Conservation (phyloP, 1,139 yeast species). For the Candida sp. region DNA sequence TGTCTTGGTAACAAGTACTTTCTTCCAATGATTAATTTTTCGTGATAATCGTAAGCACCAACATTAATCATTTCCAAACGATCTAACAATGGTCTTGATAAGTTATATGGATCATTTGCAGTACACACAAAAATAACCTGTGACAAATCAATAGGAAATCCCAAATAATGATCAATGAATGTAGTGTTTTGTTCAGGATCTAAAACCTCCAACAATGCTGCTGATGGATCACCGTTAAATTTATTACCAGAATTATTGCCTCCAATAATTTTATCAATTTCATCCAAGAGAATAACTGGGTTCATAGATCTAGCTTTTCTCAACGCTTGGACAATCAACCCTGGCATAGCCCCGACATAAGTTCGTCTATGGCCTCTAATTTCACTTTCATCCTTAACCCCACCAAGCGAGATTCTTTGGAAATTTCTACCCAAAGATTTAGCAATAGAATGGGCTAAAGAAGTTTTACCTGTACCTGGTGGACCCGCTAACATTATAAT, state of each 20-base stretch:
- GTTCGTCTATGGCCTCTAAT: slow-evolving; percentile 92
- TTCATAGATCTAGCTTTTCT: slow-evolving; percentile 79
- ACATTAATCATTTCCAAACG: slow-evolving; percentile 83
- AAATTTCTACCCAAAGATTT: slow-evolving; percentile 74
- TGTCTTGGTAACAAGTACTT: slow-evolving; percentile 80
- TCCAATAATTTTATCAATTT: slow-evolving; percentile 79
- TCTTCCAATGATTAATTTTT: slow-evolving; percentile 72
- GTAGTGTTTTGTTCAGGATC: slow-evolving; percentile 87
- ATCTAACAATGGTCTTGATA: slow-evolving; percentile 80
- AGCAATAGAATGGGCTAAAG: slow-evolving; percentile 85
- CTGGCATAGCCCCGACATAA: slow-evolving; percentile 94
- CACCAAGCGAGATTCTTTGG: slow-evolving; percentile 85
- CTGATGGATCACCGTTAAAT: slow-evolving; percentile 85
- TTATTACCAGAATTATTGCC: slow-evolving; percentile 48
- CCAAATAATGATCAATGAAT: slow-evolving; percentile 83
- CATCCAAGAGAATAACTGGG: slow-evolving; percentile 87
- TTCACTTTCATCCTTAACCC: slow-evolving; percentile 87
- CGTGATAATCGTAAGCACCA: slow-evolving; percentile 79
- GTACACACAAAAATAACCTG: slow-evolving; percentile 86
- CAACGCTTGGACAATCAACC: slow-evolving; percentile 74
- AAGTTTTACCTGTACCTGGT: slow-evolving; percentile 95
- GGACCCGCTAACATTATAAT: slow-evolving; percentile 87
- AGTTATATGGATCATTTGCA: slow-evolving; percentile 75
- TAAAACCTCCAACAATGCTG: slow-evolving; percentile 83
- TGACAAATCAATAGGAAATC: slow-evolving; percentile 84